Conservation (phyloP, 768 basidiomycete genomes). For the Leucocoprinus sp. region DNA sequence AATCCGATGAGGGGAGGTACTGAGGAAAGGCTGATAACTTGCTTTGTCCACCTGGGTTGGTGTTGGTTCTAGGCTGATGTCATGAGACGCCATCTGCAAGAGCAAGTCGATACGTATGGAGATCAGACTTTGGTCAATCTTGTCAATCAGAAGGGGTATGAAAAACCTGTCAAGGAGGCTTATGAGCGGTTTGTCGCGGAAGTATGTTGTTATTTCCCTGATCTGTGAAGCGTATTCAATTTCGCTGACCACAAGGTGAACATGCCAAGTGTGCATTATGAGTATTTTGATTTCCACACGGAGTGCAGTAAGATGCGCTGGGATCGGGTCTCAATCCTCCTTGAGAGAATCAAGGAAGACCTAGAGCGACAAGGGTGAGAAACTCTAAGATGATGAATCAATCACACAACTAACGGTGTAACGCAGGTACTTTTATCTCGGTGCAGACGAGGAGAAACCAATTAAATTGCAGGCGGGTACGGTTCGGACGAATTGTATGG, state of each 20-base stretch:
- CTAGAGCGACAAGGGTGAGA: conserved; percentile 60
- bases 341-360: conserved; percentile 69
- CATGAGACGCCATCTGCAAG: conserved; percentile 64
- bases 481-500: conserved; percentile 97
- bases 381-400: not conserved
- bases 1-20: not conserved
- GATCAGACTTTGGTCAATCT: conserved; percentile 78
- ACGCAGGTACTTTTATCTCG: conserved; percentile 70
- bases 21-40: not conserved
- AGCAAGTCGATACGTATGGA: conserved; percentile 70
- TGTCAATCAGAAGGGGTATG: conserved; percentile 89
- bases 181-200: conserved; percentile 74
- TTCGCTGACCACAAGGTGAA: conserved; percentile 39
- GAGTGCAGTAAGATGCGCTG: conserved; percentile 94
- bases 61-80: conserved; percentile 47
- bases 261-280: conserved; percentile 67
- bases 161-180: conserved; percentile 91
- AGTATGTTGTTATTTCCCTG: conserved; percentile 26
- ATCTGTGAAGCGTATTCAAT: not conserved
- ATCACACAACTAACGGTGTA: not conserved
- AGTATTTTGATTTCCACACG: conserved; percentile 96
- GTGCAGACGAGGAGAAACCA: conserved; percentile 36
- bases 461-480: conserved; percentile 62
- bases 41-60: not conserved
- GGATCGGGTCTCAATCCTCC: conserved; percentile 81